These are phyloP conservation scores for Diplodia corticola DNA, from an alignment of 2,329 filamentous ascomycete genomes.

Conservation along the genomic window DNA sequence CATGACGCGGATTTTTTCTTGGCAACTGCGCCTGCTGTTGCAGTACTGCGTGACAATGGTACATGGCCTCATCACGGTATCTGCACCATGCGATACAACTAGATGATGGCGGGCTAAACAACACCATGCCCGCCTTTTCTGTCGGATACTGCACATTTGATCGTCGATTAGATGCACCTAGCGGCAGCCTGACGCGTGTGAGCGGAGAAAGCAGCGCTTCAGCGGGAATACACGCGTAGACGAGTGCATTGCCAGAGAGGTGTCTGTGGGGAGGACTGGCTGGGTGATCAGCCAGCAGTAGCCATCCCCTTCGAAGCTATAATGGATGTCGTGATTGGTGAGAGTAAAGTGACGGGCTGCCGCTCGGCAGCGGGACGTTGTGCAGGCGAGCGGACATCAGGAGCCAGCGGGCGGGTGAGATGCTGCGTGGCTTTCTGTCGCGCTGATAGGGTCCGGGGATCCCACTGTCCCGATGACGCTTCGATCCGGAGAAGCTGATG, in stretches of 20 bases:
- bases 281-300: background rate
- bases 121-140: background rate
- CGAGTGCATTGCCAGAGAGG: background rate
- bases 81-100: background rate
- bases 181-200: background rate
- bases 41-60: background rate
- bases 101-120: background rate
- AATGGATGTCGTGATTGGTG: background rate
- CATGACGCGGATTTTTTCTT: slow-evolving; percentile 7
- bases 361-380: slow-evolving; percentile 15
- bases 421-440: slow-evolving; percentile 5
- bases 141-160: background rate
- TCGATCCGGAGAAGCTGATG: background rate
- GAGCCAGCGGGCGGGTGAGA: slow-evolving; percentile 14
- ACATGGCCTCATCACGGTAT: background rate
- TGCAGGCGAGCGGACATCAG: slow-evolving; percentile 3
- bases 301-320: slow-evolving; percentile 1
- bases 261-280: slow-evolving; percentile 1
- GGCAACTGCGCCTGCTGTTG: background rate
- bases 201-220: background rate
- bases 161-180: background rate
- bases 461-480: background rate
- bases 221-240: slow-evolving; percentile 9
- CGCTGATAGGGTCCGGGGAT: slow-evolving; percentile 14
- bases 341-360: background rate